phyloP scores from a whole-genome alignment of 2,329 filamentous ascomycete genomes.

The Taxawa tesnikishii region DNA sequence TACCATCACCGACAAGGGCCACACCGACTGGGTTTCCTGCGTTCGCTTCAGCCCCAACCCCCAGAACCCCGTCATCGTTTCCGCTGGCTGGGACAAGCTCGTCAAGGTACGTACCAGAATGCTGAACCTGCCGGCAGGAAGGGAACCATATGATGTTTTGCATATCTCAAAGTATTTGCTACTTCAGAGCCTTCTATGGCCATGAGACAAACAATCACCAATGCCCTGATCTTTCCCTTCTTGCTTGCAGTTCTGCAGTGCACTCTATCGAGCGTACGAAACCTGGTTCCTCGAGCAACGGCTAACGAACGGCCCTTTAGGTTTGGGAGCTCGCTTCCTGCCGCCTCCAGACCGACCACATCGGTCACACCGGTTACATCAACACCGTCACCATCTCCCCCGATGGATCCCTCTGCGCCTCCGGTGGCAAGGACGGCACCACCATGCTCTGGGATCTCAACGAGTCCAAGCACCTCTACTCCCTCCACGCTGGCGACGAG shows the following conservation, averaged over 20 bases:
- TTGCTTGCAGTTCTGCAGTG: not conserved
- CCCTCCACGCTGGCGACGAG: slow-evolving; percentile 97
- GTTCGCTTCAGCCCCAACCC: slow-evolving; percentile 99
- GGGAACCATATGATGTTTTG: slow-evolving; percentile 73
- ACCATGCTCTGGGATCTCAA: slow-evolving; percentile 99
- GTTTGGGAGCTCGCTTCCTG: slow-evolving; percentile 99
- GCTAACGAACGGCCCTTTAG: slow-evolving; percentile 35
- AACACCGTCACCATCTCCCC: slow-evolving; percentile 99
- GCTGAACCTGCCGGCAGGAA: not conserved
- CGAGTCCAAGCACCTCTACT: slow-evolving; percentile 99
- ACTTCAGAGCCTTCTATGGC: slow-evolving; percentile 98
- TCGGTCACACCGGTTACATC: slow-evolving; percentile 98
- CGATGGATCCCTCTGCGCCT: slow-evolving; percentile 96
- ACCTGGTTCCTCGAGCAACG: slow-evolving; percentile 1
- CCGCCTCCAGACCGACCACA: slow-evolving; percentile 99
- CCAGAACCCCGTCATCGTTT: slow-evolving; percentile 99
- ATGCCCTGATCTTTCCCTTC: slow-evolving; percentile 53
- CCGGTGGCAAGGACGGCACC: slow-evolving; percentile 98
- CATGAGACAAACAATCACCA: slow-evolving; percentile 97
- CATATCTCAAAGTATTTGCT: slow-evolving; percentile 98
- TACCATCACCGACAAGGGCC: slow-evolving; percentile 99
- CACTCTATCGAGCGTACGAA: slow-evolving; percentile 1
- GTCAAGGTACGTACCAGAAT: slow-evolving; percentile 72
- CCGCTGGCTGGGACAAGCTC: slow-evolving; percentile 97
- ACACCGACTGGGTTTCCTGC: slow-evolving; percentile 99